Base-by-base conservation (phyloP, 345 rosid species). In the Leavenworthia alabamica region DNA sequence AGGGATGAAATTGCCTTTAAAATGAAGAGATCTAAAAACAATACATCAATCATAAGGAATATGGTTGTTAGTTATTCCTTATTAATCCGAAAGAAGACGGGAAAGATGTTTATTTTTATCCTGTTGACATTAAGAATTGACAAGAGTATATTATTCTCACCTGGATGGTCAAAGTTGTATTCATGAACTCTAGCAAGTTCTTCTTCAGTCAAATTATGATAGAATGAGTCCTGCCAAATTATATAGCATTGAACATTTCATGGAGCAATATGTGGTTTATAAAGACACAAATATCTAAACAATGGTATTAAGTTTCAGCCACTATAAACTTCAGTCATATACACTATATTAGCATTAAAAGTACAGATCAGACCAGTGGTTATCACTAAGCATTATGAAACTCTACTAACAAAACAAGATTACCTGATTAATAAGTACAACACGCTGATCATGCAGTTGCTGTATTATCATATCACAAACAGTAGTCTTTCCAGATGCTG, bases 81-180 rank as follows among this genome's bases (percentile, higher is more conserved):
- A 20, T 27, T 32, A 22, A 14, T 31, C 66, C 15, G 11, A 57
- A 57, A 51, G 36, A 48, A 15, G 45, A 44, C 14, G n/a, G 7
- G 23, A 51, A 5, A 63, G 7, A 40, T 7, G 32, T n/a, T n/a
- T n/a, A n/a, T n/a, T n/a, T n/a, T 14, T 13, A 2, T 31, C 13
- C 45, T 42, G 37, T 23, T 58, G 29, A 32, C 57, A 57, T 13
- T 2, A 37, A 23, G 32, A 7, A 52, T 26, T 36, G 48, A 62
- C n/a, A 35, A 28, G 44, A 62, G 22, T 13, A 40, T 36, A 48
- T 22, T 46, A 72, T 68, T 61, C 91, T 87, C 81, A 93, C 99
- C 97, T 35, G 97, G 99, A 81, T 90, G 99, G 71, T 93, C 99
- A 83, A 89, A 93, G 84, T 93, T 93, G 85, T 90, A 93, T 59